Conservation (phyloP, 2,329 filamentous ascomycete species). For the Penicillium vulpinum region DNA sequence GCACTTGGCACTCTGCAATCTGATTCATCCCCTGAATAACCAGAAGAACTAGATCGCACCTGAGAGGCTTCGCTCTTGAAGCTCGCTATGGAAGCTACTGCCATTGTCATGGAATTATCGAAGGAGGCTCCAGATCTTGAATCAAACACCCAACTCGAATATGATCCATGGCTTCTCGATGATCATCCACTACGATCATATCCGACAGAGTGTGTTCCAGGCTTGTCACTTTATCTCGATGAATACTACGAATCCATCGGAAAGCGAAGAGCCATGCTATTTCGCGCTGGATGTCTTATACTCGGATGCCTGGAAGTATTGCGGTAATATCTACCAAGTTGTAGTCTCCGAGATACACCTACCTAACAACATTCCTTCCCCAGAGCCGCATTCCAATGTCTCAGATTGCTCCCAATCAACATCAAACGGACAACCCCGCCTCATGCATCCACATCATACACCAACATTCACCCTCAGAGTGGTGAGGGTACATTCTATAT, state of each 20-base stretch:
- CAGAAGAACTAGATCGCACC: neutral
- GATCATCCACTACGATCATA: slow-evolving; percentile 38
- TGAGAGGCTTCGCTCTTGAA: neutral
- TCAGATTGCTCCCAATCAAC: slow-evolving; percentile 1
- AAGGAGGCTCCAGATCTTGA: slow-evolving; percentile 11
- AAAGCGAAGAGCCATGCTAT: slow-evolving; percentile 22
- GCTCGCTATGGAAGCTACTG: slow-evolving; percentile 2
- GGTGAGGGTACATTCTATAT: slow-evolving; percentile 25
- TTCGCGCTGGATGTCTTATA: slow-evolving; percentile 27
- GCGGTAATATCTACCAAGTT: neutral
- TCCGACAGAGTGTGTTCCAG: slow-evolving; percentile 34
- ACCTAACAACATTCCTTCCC: neutral
- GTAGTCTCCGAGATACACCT: no score
- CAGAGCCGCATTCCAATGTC: slow-evolving; percentile 19
- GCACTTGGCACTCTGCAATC: neutral
- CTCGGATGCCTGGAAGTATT: slow-evolving; percentile 24
- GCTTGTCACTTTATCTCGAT: slow-evolving; percentile 20
- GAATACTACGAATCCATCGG: slow-evolving; percentile 11
- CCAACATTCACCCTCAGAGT: neutral
- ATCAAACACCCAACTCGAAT: slow-evolving; percentile 15
- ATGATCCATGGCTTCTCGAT: slow-evolving; percentile 31
- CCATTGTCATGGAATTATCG: neutral
- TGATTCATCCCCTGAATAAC: neutral
- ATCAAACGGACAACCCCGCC: neutral
- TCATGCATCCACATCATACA: neutral